Evolutionary conservation across 805 yeast species (phyloP), one percentile per base, ranked within the genome.

Genomic region (Kuraishia capsulata): DNA sequence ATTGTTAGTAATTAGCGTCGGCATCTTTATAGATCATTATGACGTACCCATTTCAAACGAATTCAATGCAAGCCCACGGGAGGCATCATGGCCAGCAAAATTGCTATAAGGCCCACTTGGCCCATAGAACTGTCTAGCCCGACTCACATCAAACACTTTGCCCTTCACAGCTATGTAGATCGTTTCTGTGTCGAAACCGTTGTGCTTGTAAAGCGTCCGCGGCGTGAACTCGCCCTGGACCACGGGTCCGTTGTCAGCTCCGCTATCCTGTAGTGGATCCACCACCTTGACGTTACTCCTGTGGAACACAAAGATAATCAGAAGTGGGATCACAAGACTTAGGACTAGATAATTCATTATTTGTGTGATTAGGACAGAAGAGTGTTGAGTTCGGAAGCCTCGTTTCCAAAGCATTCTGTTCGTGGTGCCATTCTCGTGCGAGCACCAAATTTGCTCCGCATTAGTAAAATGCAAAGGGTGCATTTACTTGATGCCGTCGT

Each of bases 81-180:
- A 81, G 3, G 97, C 97, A 61, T 90, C 97, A 48, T 85, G 81
- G 2, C 97, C 97, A 1, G 97, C 97, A 67, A 90, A 90, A 53
- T 84, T 86, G 32, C 84, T 78, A 61, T 90, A 90, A 0, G 96
- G 95, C 0, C 97, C 97, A 23, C 90, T 85, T 5, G 97, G 97
- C 0, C 97, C 97, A 58, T 90, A 90, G 55, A 90, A 89, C 35
- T 74, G 73, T 46, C 89, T 74, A 0, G 95, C 95, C 9, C 67
- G 65, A 4, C 85, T 65, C 17, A 87, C 95, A 52, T 90, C 96
- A 51, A 73, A 90, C 3, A 90, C 95, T 20, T 70, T 79, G 1
- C 96, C 95, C 48, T 71, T 76, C n/a, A 90, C 86, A 0, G 86
- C 92, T 44, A 90, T 73, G 52, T 80, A 82, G n/a, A 90, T 86